These are phyloP conservation scores for Hypericum perforatum DNA, from an alignment of 345 rosid species.

Conservation along the genomic window DNA sequence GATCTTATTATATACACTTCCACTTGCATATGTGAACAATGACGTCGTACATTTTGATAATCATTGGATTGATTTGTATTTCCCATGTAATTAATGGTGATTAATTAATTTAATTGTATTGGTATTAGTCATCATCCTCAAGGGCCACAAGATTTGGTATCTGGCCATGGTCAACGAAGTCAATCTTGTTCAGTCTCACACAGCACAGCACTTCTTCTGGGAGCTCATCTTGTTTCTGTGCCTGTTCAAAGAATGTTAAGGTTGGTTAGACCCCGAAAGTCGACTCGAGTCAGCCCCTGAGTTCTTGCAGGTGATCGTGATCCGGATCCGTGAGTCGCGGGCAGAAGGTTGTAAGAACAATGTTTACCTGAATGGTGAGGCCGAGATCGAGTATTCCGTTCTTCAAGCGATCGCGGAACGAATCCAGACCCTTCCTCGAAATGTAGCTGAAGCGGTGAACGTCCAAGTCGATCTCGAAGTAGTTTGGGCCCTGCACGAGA, in stretches of 20 bases:
- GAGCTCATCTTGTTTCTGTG: constrained; percentile 85
- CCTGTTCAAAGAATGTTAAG: constrained; percentile 29
- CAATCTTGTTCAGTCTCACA: constrained; percentile 73
- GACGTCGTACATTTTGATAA: too few relatives aligned
- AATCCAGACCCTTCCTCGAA: constrained; percentile 82
- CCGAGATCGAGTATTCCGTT: constrained; percentile 72
- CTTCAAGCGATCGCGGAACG: constrained; percentile 72
- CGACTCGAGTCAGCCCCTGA: not conserved
- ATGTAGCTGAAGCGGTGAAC: constrained; percentile 89
- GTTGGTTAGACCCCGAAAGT: not conserved
- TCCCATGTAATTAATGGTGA: not conserved
- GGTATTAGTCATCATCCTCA: constrained; percentile 19
- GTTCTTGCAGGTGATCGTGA: not conserved
- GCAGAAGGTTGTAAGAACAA: not conserved
- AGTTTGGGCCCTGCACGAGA: constrained; percentile 58
- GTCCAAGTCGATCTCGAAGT: constrained; percentile 92
- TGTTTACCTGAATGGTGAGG: constrained; percentile 70
- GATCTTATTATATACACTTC: too few relatives aligned
- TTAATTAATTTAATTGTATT: not conserved
- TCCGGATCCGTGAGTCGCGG: too few relatives aligned
- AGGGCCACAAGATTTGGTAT: constrained; percentile 47
- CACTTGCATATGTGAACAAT: too few relatives aligned
- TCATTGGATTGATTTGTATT: not conserved
- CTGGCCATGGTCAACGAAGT: constrained; percentile 64
- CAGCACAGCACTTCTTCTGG: constrained; percentile 83